Percentiles rank a stretch among this genome's conserved stretches.
These are phyloP conservation scores for Coleophoma cylindrospora DNA, from an alignment of 2,329 filamentous ascomycete species.

Conservation along the genomic window DNA sequence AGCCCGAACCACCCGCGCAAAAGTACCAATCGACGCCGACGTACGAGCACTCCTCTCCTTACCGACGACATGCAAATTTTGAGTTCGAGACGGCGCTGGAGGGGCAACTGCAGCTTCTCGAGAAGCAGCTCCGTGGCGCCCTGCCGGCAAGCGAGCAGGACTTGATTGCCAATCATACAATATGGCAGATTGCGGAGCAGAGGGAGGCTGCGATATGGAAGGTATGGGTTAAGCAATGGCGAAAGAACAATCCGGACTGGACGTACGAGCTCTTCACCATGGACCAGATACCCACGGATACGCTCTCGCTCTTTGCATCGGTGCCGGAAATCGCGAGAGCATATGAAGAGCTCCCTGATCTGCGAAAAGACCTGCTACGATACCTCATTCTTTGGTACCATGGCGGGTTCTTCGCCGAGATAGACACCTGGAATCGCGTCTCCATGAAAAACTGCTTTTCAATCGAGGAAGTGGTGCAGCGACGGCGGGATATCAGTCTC, in stretches of 20 bases:
- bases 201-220: constrained; percentile 2
- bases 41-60: constrained; percentile 15
- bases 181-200: constrained; percentile 14
- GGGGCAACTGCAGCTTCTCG: constrained; percentile 8
- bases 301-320: constrained; percentile 8
- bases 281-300: background rate
- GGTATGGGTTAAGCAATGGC: constrained; percentile 13
- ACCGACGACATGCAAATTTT: constrained; percentile 8
- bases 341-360: constrained; percentile 1
- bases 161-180: constrained; percentile 7
- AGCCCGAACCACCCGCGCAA: background rate
- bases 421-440: constrained; percentile 15
- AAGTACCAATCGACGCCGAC: background rate
- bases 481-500: constrained; percentile 10
- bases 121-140: constrained; percentile 1
- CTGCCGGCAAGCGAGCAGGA: constrained; percentile 1
- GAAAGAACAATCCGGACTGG: constrained; percentile 11
- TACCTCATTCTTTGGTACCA: constrained; percentile 17
- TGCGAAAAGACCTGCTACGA: constrained; percentile 10
- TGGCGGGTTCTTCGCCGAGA: constrained; percentile 13
- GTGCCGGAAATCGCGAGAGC: constrained; percentile 9
- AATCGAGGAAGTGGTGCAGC: constrained; percentile 3
- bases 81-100: constrained; percentile 11
- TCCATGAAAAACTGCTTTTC: constrained; percentile 9
- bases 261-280: constrained; percentile 7